These are phyloP conservation scores for Tolypocladium ovalisporum DNA, from an alignment of 2,329 filamentous ascomycete species.

Conservation along the genomic window DNA sequence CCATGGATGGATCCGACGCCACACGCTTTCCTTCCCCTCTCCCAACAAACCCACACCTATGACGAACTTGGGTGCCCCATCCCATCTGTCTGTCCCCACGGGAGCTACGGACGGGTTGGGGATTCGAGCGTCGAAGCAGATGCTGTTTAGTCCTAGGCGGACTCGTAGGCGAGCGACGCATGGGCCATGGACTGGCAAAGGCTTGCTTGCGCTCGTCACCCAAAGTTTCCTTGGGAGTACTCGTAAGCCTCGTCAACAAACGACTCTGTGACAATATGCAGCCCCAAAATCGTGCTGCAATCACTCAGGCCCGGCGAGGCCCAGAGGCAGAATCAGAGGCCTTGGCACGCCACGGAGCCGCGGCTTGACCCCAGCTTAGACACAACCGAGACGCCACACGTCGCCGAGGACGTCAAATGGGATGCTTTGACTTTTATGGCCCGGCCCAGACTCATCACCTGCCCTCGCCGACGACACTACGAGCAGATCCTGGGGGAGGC, in stretches of 20 bases:
- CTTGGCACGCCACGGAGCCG: neutral
- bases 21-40: neutral
- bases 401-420: neutral
- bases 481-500: neutral
- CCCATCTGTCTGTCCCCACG: neutral
- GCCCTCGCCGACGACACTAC: neutral
- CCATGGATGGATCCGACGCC: neutral
- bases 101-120: neutral
- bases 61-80: neutral
- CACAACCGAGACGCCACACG: neutral
- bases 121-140: neutral
- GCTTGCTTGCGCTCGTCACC: too few species aligned
- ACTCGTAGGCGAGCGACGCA: too few species aligned
- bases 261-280: neutral
- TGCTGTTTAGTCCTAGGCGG: neutral
- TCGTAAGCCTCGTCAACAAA: neutral
- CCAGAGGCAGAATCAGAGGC: neutral
- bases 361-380: neutral
- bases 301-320: neutral
- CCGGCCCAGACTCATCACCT: neutral
- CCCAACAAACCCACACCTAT: neutral
- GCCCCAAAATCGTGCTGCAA: neutral
- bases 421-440: neutral
- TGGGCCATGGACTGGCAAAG: too few species aligned
- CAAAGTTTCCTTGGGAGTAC: too few species aligned